Evolutionary conservation across 805 yeast genomes (phyloP), one percentile per base, ranked within the genome.

Genomic region (Saccharomycopsis javanensis): DNA sequence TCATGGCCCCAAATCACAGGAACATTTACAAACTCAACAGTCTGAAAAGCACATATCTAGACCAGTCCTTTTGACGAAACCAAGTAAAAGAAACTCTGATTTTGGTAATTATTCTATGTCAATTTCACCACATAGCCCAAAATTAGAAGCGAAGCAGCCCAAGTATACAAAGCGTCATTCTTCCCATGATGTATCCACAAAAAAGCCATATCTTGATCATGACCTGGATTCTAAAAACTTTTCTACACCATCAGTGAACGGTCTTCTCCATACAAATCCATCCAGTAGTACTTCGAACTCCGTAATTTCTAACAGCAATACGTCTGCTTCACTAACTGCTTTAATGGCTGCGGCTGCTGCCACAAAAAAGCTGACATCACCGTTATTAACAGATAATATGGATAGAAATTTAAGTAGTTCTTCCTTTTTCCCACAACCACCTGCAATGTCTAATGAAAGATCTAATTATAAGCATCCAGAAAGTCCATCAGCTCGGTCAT

Each of bases 321-420:
- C 48, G 23, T 42, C 48, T 2, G 48, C 48, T 8, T 42, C 48
- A 3, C 23, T 42, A 28, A 42, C 48, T 10, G 48, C 48, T 8
- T 20, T 42, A 15, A 42, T 42, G 48, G 48, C 48, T 42, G 48
- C 48, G 7, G 25, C 48, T 20, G 48, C 48, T 42, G 48, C 48
- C 11, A 42, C 48, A 13, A 42, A 42, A 7, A 42, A 42, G 28
- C 48, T 42, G 48, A 20, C 28, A 8, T 42, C 48, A 2, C 48
- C 48, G 3, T 20, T 42, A 20, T 42, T 42, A 28, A 25, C 25
- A 4, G 48, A 42, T 3, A 42, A 42, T 15, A 10, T 25, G 5
- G 48, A 42, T 7, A 42, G 28, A 20, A 42, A 42, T 20, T 28
- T 42, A 20, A 42, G 48, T 25, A 20, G 27, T 15, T 42, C 48